phyloP scores from a whole-genome alignment of 2,329 filamentous ascomycete genomes.

The Fusarium chaquense region DNA sequence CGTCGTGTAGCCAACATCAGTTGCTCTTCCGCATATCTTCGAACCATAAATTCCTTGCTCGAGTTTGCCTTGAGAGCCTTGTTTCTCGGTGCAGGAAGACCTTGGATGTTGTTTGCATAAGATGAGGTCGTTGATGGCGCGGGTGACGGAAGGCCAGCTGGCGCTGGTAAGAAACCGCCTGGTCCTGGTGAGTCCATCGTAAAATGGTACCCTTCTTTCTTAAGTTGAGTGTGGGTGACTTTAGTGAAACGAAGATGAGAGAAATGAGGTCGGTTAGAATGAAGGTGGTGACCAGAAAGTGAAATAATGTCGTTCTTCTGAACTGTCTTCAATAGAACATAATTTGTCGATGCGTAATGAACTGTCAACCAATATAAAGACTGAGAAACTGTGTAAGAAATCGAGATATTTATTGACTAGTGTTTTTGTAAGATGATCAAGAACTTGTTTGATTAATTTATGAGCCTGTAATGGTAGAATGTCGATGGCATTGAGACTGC shows the following conservation, averaged over 20 bases:
- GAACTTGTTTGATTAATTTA: constrained; percentile 3
- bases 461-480: constrained; percentile 18
- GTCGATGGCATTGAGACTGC: constrained; percentile 14
- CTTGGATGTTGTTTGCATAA: constrained; percentile 49
- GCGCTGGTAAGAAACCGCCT: constrained; percentile 65
- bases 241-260: not conserved
- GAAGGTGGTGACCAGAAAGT: not conserved
- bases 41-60: constrained; percentile 69
- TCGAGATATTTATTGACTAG: not conserved
- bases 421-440: not conserved
- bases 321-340: not conserved
- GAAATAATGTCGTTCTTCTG: not conserved
- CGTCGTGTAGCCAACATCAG: constrained; percentile 67
- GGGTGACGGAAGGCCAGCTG: constrained; percentile 63
- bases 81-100: constrained; percentile 67
- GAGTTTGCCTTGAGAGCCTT: constrained; percentile 67
- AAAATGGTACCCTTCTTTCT: not conserved
- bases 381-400: not conserved
- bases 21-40: constrained; percentile 67
- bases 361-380: not conserved
- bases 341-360: not conserved
- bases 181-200: constrained; percentile 44
- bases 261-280: not conserved
- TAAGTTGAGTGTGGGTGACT: not conserved
- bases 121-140: constrained; percentile 64